Conservation (phyloP, 192 early-diverging fungal genomes). For the Backusella sp. region DNA sequence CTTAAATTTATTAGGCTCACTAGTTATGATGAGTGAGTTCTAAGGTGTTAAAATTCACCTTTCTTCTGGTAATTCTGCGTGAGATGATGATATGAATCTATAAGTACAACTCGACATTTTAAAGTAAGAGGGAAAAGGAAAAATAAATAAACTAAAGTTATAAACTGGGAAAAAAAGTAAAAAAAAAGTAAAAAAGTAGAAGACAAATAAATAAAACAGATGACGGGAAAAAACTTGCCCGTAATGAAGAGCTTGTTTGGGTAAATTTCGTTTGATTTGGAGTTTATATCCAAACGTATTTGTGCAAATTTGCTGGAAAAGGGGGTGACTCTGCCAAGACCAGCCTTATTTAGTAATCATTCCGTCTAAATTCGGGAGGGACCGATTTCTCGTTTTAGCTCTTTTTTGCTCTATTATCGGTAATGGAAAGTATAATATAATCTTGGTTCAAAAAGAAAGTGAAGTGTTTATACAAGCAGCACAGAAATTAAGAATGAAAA, state of each 20-base stretch:
- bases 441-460: background rate
- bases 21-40: background rate
- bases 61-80: background rate
- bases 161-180: background rate
- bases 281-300: conserved; percentile 4
- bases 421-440: background rate
- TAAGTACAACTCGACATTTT: conserved; percentile 16
- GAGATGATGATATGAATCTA: conserved; percentile 9
- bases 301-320: conserved; percentile 11
- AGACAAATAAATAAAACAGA: conserved; percentile 1
- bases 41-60: background rate
- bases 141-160: conserved; percentile 1
- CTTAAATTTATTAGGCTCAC: background rate
- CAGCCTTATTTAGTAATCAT: background rate
- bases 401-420: background rate
- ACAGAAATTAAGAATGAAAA: background rate
- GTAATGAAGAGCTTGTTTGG: conserved; percentile 2
- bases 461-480: background rate
- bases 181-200: conserved; percentile 10
- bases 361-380: background rate
- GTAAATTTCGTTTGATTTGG: conserved; percentile 18
- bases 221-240: conserved; percentile 12
- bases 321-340: background rate
- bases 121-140: conserved; percentile 8
- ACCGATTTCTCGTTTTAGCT: background rate